Percentiles rank a stretch among this genome's conserved stretches.
Evolutionary conservation across 2,329 filamentous ascomycete genomes (phyloP).

Genomic region (Ascochyta pisi): DNA sequence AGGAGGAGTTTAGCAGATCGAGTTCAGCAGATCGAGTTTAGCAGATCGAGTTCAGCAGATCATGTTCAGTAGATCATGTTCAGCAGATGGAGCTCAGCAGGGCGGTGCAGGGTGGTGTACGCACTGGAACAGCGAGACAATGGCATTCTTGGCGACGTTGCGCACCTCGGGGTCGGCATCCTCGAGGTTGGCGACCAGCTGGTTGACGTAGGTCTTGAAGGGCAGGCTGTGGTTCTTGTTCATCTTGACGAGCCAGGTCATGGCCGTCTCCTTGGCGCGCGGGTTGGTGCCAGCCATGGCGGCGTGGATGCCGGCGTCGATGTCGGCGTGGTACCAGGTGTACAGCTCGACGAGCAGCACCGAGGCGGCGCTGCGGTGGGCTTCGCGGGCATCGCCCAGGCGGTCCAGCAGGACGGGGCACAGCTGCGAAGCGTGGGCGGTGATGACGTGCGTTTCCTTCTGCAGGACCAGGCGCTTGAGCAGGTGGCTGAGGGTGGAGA

Average conservation of each 20-base stretch:
- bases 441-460: conserved; percentile 74
- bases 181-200: conserved; percentile 84
- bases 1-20: conserved; percentile 18
- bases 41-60: neutral
- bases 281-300: conserved; percentile 82
- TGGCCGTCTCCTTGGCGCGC: conserved; percentile 81
- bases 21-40: conserved; percentile 12
- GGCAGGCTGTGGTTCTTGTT: conserved; percentile 78
- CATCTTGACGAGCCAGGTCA: conserved; percentile 89
- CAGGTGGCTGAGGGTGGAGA: conserved; percentile 86
- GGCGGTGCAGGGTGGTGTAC: conserved; percentile 1
- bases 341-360: conserved; percentile 82
- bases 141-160: conserved; percentile 80
- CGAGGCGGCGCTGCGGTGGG: conserved; percentile 75
- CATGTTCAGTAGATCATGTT: conserved; percentile 17
- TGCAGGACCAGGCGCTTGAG: conserved; percentile 86
- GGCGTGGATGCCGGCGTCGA: conserved; percentile 78
- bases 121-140: conserved; percentile 86
- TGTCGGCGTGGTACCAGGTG: conserved; percentile 71
- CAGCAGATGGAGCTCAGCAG: neutral
- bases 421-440: conserved; percentile 72
- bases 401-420: conserved; percentile 81
- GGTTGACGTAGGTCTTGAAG: conserved; percentile 83
- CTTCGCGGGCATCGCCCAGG: conserved; percentile 87
- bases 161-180: conserved; percentile 88